These are phyloP conservation scores for Lodderomyces orthopsilosis DNA, from an alignment of 1,139 yeast genomes.

Conservation along the genomic window DNA sequence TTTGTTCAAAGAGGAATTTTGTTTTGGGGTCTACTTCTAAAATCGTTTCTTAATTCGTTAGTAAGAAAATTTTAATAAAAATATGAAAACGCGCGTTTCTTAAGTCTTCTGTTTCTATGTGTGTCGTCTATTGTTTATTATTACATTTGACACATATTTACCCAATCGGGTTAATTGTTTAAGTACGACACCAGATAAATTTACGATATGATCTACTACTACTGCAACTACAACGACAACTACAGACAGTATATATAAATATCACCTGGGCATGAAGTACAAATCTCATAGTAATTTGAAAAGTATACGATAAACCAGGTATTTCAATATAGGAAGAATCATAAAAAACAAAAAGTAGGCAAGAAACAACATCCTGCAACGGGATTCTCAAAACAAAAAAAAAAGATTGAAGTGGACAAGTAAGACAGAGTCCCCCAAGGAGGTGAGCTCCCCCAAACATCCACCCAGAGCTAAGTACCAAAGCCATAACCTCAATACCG, in stretches of 20 bases:
- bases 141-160: neutral
- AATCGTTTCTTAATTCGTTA: neutral
- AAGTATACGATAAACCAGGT: slow-evolving; percentile 53
- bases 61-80: slow-evolving; percentile 1
- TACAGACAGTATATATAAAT: slow-evolving; percentile 16
- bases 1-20: too few species aligned
- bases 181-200: too few species aligned
- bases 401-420: too few species aligned
- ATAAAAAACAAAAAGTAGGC: slow-evolving; percentile 20
- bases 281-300: slow-evolving; percentile 29
- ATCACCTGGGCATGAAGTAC: slow-evolving; percentile 57
- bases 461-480: slow-evolving; percentile 14
- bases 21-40: neutral
- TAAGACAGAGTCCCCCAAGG: too few species aligned
- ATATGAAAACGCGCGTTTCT: slow-evolving; percentile 1
- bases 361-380: slow-evolving; percentile 13
- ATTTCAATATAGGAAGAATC: slow-evolving; percentile 41
- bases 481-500: slow-evolving; percentile 31
- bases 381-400: slow-evolving; percentile 1
- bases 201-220: neutral
- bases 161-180: neutral
- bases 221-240: too few species aligned
- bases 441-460: too few species aligned
- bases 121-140: neutral
- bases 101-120: neutral